Conservation (phyloP, 306 rosid genomes). For the Rosa multiflora region DNA sequence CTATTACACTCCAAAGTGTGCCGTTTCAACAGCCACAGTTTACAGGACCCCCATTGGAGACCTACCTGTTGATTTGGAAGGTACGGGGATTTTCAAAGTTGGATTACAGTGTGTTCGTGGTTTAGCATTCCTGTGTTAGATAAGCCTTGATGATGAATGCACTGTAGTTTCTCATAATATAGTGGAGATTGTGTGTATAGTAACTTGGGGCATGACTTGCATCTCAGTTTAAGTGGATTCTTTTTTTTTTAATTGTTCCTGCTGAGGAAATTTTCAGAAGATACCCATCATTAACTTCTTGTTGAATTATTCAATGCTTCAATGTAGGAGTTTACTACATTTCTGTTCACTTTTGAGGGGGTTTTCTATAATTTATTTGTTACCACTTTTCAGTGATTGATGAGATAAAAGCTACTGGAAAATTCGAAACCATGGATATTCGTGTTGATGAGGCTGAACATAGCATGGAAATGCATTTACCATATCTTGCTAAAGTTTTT, state of each 20-base stretch:
- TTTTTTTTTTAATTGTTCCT: neutral
- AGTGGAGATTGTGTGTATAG: neutral
- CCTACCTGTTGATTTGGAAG: constrained; percentile 95
- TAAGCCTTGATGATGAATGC: neutral
- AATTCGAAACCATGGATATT: constrained; percentile 80
- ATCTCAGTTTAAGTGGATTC: neutral
- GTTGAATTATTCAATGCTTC: neutral
- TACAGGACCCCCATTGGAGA: constrained; percentile 96
- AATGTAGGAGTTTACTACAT: neutral
- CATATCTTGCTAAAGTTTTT: constrained; percentile 93
- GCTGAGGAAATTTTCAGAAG: neutral
- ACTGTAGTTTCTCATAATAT: neutral
- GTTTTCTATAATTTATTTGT: constrained; percentile 7
- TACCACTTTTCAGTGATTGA: constrained; percentile 54
- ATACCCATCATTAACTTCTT: neutral
- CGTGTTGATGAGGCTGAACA: constrained; percentile 93
- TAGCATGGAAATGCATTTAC: constrained; percentile 99
- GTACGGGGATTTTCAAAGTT: constrained; percentile 32
- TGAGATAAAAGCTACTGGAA: constrained; percentile 85
- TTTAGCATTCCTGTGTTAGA: neutral
- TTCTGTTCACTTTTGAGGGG: neutral
- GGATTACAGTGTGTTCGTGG: neutral
- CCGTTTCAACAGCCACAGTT: constrained; percentile 81
- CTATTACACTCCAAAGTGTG: constrained; percentile 83
- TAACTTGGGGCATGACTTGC: neutral